Conservation (phyloP, 2,329 filamentous ascomycete species). For the Colletotrichum graminicola region DNA sequence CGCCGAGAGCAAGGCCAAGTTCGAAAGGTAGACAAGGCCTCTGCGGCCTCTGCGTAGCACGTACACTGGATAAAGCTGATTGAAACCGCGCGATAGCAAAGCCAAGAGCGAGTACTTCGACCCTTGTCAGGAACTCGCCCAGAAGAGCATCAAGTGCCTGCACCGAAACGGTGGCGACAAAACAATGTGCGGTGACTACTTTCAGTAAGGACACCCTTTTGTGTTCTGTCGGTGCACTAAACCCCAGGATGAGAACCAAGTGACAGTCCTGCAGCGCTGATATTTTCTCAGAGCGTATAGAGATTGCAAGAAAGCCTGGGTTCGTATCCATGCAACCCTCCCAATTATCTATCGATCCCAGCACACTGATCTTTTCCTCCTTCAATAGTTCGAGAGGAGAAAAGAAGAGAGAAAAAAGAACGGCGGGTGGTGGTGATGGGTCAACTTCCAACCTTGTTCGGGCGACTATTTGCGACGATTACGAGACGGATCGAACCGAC, state of each 20-base stretch:
- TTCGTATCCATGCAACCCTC: constrained; percentile 55
- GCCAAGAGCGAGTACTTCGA: constrained; percentile 91
- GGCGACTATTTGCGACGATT: not conserved
- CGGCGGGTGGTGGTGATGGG: constrained; percentile 43
- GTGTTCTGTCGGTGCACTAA: not conserved
- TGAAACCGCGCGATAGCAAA: constrained; percentile 71
- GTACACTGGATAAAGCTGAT: not conserved
- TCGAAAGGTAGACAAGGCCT: constrained; percentile 66
- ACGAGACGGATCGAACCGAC: not conserved
- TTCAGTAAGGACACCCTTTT: constrained; percentile 75
- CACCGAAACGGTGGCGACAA: constrained; percentile 89
- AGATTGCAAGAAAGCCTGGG: constrained; percentile 96
- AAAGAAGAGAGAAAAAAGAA: constrained; percentile 46
- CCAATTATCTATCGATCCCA: not conserved
- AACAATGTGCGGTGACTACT: constrained; percentile 94
- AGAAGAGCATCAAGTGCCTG: constrained; percentile 87
- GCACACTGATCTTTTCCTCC: not conserved
- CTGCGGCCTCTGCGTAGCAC: constrained; percentile 10
- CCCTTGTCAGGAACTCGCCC: constrained; percentile 93
- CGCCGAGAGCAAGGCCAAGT: constrained; percentile 65
- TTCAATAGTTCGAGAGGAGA: constrained; percentile 47
- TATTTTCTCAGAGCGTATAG: constrained; percentile 79
- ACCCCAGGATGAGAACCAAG: too few species aligned
- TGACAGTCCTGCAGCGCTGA: not conserved
- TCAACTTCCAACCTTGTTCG: too few species aligned